A percentile compares a stretch with the other conserved stretches of the same genome.
Evolutionary conservation across 495 filamentous ascomycete genomes (phyloP).

Genomic region (Penicillium cataractarum): DNA sequence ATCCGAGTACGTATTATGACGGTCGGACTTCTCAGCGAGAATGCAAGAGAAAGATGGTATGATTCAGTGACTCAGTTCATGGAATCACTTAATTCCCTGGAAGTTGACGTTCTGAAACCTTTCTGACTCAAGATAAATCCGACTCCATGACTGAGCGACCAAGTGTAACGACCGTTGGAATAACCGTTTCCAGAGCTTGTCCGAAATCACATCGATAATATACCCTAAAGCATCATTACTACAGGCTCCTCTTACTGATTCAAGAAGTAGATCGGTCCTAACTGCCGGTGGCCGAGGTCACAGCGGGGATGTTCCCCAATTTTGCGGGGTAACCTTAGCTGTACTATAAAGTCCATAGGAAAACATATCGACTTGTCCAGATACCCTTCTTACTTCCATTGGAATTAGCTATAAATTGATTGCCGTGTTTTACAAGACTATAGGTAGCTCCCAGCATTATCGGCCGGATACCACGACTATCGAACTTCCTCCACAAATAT

Average conservation of each 20-base stretch:
- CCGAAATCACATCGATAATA: background rate
- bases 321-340: background rate
- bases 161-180: too few species aligned
- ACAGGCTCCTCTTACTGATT: background rate
- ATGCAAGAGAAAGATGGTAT: too few species aligned
- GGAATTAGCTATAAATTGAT: background rate
- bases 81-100: too few species aligned
- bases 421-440: background rate
- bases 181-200: too few species aligned
- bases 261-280: background rate
- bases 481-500: background rate
- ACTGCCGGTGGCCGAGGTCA: constrained; percentile 4
- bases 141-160: too few species aligned
- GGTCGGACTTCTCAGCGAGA: constrained; percentile 5
- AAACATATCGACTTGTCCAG: background rate
- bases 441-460: background rate
- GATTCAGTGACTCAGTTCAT: too few species aligned
- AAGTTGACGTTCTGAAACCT: too few species aligned
- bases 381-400: background rate
- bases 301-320: background rate
- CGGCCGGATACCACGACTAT: background rate
- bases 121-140: too few species aligned
- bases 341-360: background rate
- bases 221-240: background rate
- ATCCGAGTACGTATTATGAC: background rate